A percentile compares a stretch with the other conserved stretches of the same genome.
These are phyloP conservation scores for Kodamaea kaohsiungensis DNA, from an alignment of 805 yeast species.

Conservation along the genomic window DNA sequence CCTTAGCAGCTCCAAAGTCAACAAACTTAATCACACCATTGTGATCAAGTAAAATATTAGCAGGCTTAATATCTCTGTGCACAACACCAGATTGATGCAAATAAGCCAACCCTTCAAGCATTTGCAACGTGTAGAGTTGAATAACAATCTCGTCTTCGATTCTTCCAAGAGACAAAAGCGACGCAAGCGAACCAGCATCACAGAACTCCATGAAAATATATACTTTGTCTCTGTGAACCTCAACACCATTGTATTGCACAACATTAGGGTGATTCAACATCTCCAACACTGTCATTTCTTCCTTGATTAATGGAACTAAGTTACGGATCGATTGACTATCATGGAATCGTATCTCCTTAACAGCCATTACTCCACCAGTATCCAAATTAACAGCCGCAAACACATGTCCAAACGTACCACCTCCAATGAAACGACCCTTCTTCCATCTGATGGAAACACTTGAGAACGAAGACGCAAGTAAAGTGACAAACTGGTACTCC, in stretches of 20 bases:
- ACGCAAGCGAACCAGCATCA: constrained; percentile 91
- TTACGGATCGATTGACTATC: constrained; percentile 82
- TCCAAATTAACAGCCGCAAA: constrained; percentile 90
- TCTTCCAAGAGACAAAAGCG: constrained; percentile 84
- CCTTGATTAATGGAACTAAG: constrained; percentile 85
- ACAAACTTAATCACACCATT: constrained; percentile 93
- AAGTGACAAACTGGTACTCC: constrained; percentile 83
- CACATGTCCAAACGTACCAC: constrained; percentile 95
- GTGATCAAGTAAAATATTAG: constrained; percentile 84
- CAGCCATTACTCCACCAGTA: constrained; percentile 96
- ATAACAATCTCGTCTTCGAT: constrained; percentile 94
- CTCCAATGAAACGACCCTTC: constrained; percentile 89
- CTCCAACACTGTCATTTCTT: constrained; percentile 95
- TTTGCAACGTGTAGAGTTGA: constrained; percentile 85
- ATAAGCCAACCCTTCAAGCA: constrained; percentile 94
- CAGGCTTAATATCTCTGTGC: constrained; percentile 97
- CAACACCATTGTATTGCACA: constrained; percentile 95
- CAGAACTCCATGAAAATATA: constrained; percentile 97
- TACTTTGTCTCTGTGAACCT: constrained; percentile 93
- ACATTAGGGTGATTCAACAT: constrained; percentile 95
- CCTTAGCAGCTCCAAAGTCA: constrained; percentile 97
- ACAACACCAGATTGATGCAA: constrained; percentile 92
- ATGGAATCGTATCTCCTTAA: constrained; percentile 89
- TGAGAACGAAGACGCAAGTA: constrained; percentile 85
- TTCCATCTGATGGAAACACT: constrained; percentile 96